Evolutionary conservation across 305 asterid species (phyloP).

Genomic region (Ilex paraguariensis): DNA sequence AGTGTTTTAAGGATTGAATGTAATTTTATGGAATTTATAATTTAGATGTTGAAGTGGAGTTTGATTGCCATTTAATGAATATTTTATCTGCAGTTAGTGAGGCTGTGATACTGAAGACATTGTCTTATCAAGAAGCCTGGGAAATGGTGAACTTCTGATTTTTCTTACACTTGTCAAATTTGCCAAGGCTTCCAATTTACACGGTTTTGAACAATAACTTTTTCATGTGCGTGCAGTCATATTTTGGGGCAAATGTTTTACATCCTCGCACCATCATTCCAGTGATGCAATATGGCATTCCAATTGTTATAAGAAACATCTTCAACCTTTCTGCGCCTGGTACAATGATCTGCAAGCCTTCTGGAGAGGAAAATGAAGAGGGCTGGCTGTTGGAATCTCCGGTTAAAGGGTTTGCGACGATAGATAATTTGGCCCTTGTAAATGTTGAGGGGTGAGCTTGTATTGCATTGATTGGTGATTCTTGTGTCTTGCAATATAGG

Average conservation of each 20-base stretch:
- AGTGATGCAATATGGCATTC: constrained; percentile 92
- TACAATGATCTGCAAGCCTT: constrained; percentile 69
- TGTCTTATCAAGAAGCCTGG: constrained; percentile 99
- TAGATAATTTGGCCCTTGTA: constrained; percentile 93
- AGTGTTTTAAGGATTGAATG: neutral
- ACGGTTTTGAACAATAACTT: constrained; percentile 13
- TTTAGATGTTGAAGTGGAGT: neutral
- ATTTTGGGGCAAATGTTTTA: constrained; percentile 96
- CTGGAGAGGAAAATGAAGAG: constrained; percentile 43
- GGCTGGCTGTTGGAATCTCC: constrained; percentile 44
- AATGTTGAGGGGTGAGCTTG: constrained; percentile 92
- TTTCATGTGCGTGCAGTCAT: constrained; percentile 56
- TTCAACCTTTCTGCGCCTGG: constrained; percentile 95
- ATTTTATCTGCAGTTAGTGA: constrained; percentile 66
- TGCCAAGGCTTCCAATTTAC: constrained; percentile 12
- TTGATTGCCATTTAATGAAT: constrained; percentile 1
- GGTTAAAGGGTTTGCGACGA: constrained; percentile 97
- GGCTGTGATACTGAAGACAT: constrained; percentile 85
- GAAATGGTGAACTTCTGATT: constrained; percentile 64
- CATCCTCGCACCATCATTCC: constrained; percentile 99
- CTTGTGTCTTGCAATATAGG: neutral
- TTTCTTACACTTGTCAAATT: constrained; percentile 15
- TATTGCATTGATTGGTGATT: constrained; percentile 9
- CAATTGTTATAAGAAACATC: constrained; percentile 88
- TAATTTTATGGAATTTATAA: neutral